Base-by-base conservation (phyloP, 1,284 basidiomycete species). In the Moniliophthora roreri region DNA sequence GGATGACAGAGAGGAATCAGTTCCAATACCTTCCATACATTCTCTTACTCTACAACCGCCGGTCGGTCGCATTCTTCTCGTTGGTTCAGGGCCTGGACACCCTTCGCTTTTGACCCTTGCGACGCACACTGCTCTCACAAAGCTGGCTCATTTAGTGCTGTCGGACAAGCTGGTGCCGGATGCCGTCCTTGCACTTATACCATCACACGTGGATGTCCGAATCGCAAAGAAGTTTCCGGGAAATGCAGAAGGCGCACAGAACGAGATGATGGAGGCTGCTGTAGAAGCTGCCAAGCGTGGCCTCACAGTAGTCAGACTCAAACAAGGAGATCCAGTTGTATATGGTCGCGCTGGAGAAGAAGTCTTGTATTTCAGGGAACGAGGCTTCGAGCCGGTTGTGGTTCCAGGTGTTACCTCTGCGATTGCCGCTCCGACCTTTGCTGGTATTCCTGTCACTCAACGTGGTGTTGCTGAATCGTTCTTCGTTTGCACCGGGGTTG, bases 211-310 rank as follows among this genome's bases (percentile, higher is more conserved):
- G 2, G 76, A 85, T 55, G 76, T 91, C 18, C 82, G 88, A 7
- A 97, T 98, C 58, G 96, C 96, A 13, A 89, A 89, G 60, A 99
- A 99, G 68, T 98, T 97, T 74, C 96, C 96, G 0, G 96, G 96
- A 0, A 98, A 98, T 65, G 93, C 95, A 1, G 96, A 98, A 51
- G 88, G 90, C 18, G 94, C 95, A 0, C 96, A 98, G 68, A 83
- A 81, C 45, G 96, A 98, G 72, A 84, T 98, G 75, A 96, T 98
- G 90, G 82, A 90, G 57, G 84, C 89, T 8, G 96, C 94, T 0
- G 74, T 97, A 2, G 87, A 89, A 48, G 94, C 87, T 9, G 93
- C 92, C 0, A 75, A 72, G 28, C 78, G 79, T 9, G 96, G 96
- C 0, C 75, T 94, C 63, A 89, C 84, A 2, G 95, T 99, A 28